These are phyloP conservation scores for Solanum ossicruentum DNA, from an alignment of 257 asterid species.

Conservation along the genomic window DNA sequence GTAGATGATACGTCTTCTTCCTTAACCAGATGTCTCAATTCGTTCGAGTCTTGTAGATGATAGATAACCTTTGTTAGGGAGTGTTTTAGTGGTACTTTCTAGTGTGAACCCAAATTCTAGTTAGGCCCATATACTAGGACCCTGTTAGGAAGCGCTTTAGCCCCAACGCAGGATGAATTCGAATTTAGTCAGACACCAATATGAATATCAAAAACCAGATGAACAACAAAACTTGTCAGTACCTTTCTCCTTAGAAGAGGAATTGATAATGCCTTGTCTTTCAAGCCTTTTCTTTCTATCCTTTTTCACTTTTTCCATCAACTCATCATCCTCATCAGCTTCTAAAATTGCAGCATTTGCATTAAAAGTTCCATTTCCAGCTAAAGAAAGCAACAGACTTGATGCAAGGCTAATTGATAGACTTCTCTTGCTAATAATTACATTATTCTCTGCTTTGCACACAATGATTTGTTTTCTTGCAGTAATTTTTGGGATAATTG, in stretches of 20 bases:
- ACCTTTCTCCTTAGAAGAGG: conserved; percentile 73
- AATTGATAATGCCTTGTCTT: conserved; percentile 42
- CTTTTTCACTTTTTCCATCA: conserved; percentile 73
- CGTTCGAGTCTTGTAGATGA: background rate
- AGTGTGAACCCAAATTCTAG: background rate
- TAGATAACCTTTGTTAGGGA: background rate
- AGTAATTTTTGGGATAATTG: background rate
- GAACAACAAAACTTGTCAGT: background rate
- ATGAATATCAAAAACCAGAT: background rate
- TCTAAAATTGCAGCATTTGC: conserved; percentile 83
- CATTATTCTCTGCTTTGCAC: conserved; percentile 27
- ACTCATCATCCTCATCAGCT: conserved; percentile 80
- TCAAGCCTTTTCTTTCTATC: conserved; percentile 91
- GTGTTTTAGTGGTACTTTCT: background rate
- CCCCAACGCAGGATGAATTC: background rate
- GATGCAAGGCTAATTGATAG: conserved; percentile 33
- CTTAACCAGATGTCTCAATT: background rate
- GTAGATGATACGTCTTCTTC: background rate
- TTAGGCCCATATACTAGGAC: background rate
- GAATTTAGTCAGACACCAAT: background rate
- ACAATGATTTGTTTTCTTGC: conserved; percentile 15
- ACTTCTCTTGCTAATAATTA: conserved; percentile 31
- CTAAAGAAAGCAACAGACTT: conserved; percentile 18
- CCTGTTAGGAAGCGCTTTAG: background rate
- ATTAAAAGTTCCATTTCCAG: conserved; percentile 10